phyloP scores from a whole-genome alignment of 495 filamentous ascomycete genomes.

The Cudoniella acicularis region DNA sequence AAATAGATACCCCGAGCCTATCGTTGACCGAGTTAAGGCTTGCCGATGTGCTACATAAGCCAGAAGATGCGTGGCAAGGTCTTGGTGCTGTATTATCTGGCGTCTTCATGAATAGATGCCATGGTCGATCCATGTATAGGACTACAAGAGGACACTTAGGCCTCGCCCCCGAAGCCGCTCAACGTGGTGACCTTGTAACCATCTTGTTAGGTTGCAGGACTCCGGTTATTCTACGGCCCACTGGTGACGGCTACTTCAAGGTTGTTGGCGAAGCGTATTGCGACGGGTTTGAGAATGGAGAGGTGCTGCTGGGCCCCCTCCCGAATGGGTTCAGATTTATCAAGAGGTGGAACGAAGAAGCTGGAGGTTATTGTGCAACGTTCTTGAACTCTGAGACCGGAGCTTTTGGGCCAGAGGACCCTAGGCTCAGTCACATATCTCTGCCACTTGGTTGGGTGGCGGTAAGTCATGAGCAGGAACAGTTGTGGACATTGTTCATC shows the following conservation, averaged over 20 bases:
- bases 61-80: background rate
- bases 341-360: background rate
- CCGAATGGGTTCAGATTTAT: background rate
- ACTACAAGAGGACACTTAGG: background rate
- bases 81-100: background rate
- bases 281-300: background rate
- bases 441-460: background rate
- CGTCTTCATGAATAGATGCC: background rate
- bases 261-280: constrained; percentile 2
- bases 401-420: background rate
- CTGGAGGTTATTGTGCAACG: background rate
- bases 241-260: background rate
- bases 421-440: background rate
- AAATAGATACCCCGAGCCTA: background rate
- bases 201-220: constrained; percentile 3
- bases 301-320: background rate
- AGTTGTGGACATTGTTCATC: background rate
- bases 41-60: background rate
- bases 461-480: background rate
- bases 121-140: background rate
- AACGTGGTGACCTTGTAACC: background rate
- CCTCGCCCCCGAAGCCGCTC: background rate
- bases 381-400: background rate
- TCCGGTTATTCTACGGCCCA: background rate
- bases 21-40: background rate